These are phyloP conservation scores for Russula emetica DNA, from an alignment of 768 basidiomycete genomes.

Conservation along the genomic window DNA sequence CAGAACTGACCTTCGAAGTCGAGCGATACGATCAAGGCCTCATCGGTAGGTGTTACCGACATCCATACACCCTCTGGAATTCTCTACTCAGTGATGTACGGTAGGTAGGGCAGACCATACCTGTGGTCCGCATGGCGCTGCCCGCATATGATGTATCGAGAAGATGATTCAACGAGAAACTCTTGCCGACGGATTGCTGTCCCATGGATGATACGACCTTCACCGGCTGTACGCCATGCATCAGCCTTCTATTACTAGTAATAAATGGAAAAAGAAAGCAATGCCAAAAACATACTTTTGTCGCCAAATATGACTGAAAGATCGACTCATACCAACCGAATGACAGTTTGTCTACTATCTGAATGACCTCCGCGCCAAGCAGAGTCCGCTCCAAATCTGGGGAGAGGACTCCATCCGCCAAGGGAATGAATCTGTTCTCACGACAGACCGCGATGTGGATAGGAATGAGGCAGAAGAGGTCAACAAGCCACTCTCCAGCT, in stretches of 20 bases:
- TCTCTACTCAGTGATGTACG: neutral
- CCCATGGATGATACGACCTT: constrained; percentile 67
- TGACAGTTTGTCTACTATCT: constrained; percentile 51
- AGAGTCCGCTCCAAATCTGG: constrained; percentile 47
- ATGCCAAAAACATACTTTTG: constrained; percentile 39
- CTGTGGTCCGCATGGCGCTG: constrained; percentile 59
- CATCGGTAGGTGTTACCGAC: constrained; percentile 58
- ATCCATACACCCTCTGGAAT: constrained; percentile 57
- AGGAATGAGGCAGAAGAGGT: constrained; percentile 59
- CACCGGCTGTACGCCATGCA: constrained; percentile 42
- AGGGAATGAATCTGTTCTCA: constrained; percentile 57
- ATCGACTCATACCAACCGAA: constrained; percentile 66
- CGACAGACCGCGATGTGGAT: constrained; percentile 58
- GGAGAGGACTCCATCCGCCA: constrained; percentile 55
- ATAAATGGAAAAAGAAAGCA: neutral
- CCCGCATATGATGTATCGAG: constrained; percentile 64
- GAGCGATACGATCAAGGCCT: constrained; percentile 51
- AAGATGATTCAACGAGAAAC: constrained; percentile 55
- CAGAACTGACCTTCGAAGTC: constrained; percentile 53
- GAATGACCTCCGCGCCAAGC: constrained; percentile 54
- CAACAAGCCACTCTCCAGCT: constrained; percentile 59
- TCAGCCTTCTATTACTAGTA: neutral
- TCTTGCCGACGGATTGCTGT: constrained; percentile 63
- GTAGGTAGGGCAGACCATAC: constrained; percentile 23
- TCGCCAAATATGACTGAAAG: constrained; percentile 58